Evolutionary conservation across 768 basidiomycete species (phyloP), one percentile per base, ranked within the genome.

Genomic region (Tylopilus rubrobrunneus): DNA sequence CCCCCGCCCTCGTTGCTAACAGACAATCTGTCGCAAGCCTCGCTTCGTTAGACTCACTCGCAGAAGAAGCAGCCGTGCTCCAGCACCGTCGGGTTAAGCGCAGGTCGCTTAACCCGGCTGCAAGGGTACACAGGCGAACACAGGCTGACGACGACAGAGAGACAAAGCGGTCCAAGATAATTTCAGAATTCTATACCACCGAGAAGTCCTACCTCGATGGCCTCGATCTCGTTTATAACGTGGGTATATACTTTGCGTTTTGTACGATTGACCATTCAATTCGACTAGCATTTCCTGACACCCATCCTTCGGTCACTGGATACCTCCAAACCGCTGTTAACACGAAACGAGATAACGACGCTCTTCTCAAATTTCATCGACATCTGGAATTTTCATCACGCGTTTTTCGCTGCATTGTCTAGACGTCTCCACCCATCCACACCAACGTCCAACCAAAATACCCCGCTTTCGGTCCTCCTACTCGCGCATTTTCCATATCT

Each of bases 331-430:
- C 85, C 89, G 3, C 69, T 93, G n/a, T 76, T 93, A 47, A 76
- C 83, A 54, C 82, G 88, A 52, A 69, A 79, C 3, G 79, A 83
- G 43, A 78, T 93, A 53, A 87, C 85, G 1, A 77, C 83, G 12
- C 75, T 92, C 34, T 94, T 94, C 69, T 87, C 87, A 57, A 92
- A 92, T 68, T 92, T 93, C 58, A 85, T 92, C 64, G 91, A 93
- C 69, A 92, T 94, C 33, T 92, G 87, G 91, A 92, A 91, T 62
- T 77, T 91, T 41, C 89, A 92, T 70, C 86, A 81, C 48, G 81
- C 86, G 2, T 86, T 92, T 70, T 82, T 84, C 53, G 73, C 79
- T 7, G 79, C 84, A 2, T 76, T 92, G 28, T 76, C 80, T 8
- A 68, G 71, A 40, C 73, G 80, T 33, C 62, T 62, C 53, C 70